Conservation (phyloP, 2,329 filamentous ascomycete genomes). For the Pestalotiopsis sp. region DNA sequence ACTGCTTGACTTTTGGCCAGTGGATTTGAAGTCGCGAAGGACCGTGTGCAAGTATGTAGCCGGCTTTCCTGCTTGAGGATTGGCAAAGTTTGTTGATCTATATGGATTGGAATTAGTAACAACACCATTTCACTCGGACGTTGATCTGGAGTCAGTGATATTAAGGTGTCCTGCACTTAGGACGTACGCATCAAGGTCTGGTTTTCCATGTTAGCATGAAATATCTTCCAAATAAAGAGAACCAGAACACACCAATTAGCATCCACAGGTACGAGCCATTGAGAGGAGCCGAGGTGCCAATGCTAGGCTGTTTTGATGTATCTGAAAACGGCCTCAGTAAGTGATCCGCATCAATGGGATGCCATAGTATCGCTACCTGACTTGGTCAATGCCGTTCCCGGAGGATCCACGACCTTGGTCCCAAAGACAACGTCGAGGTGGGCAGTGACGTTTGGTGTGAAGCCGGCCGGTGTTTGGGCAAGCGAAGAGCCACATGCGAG, state of each 20-base stretch:
- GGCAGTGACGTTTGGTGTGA: conserved; percentile 6
- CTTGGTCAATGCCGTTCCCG: conserved; percentile 28
- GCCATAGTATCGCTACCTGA: conserved; percentile 6
- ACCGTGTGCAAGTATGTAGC: conserved; percentile 33
- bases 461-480: conserved; percentile 13
- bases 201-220: background rate
- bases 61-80: conserved; percentile 26
- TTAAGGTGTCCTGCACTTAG: background rate
- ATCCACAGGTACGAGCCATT: conserved; percentile 31
- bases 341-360: background rate
- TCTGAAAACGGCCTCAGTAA: conserved; percentile 15
- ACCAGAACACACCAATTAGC: conserved; percentile 26
- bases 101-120: background rate
- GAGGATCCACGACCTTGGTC: conserved; percentile 27
- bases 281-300: conserved; percentile 25
- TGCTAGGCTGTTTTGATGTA: conserved; percentile 29
- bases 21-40: conserved; percentile 32
- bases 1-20: conserved; percentile 20
- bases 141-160: background rate
- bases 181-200: conserved; percentile 33
- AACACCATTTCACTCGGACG: background rate
- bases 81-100: conserved; percentile 32
- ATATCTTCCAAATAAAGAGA: background rate
- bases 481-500: background rate
- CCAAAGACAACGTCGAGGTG: conserved; percentile 16